Evolutionary conservation across 805 yeast species (phyloP), one percentile per base, ranked within the genome.

Genomic region (Metschnikowia koreensis): DNA sequence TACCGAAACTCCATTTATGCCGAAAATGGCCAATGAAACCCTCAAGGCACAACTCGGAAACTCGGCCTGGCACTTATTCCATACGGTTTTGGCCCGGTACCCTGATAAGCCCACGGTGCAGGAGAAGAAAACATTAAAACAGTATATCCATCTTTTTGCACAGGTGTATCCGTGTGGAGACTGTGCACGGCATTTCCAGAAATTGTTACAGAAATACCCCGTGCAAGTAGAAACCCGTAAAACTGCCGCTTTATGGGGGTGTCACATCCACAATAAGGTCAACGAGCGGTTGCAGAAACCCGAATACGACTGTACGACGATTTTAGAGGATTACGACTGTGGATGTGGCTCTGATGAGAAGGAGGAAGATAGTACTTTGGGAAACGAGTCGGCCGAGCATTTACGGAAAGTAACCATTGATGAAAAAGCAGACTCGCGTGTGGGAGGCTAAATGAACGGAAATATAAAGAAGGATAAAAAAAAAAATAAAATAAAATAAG

Each of bases 81-180:
- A 94, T 69, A 93, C 98, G 0, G 84, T 92, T 34, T 74, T 94
- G 45, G 96, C 98, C 1, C 79, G 97, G 63, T 94, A 88, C 64
- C 98, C 99, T 0, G 97, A 87, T 41, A 70, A 71, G 27, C 99
- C 99, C 16, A 69, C 84, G 1, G 59, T 63, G 3, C 79, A 77
- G 42, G 91, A 93, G 62, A 77, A 82, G 47, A 66, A 74, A 31
- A 87, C 93, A 28, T 72, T 94, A 44, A 62, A 69, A 15, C 79
- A 74, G 52, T 94, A 84, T 66, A 77, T 94, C 17, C 70, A 81
- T 22, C 72, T 89, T 36, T 94, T 92, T 71, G 91, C 94, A 1
- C 89, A 92, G 61, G 93, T 94, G 9, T 94, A 94, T 58, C 99
- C 99, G 0, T 93, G 98, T 70, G 96, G 96, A 3, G 97, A 93